Conservation (phyloP, 345 rosid genomes). For the Brassica rapa region DNA sequence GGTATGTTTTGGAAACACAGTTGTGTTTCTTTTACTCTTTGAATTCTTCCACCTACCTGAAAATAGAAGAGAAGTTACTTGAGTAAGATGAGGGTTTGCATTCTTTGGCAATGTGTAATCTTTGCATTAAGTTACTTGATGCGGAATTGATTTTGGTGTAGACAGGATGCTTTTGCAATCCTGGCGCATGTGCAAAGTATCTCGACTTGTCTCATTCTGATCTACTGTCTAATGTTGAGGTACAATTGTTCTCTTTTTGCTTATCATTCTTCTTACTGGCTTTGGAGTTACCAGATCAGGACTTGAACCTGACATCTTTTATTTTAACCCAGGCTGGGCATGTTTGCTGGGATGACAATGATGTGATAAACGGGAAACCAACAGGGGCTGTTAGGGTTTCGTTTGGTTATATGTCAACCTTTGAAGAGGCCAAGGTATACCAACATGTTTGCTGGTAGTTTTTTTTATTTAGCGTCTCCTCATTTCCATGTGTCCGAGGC, state of each 20-base stretch:
- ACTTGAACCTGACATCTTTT: slow-evolving; percentile 16
- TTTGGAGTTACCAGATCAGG: slow-evolving; percentile 9
- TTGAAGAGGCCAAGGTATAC: slow-evolving; percentile 92
- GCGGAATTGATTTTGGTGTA: slow-evolving; percentile 49
- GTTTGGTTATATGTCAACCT: slow-evolving; percentile 95
- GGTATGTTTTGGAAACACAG: slow-evolving; percentile 54
- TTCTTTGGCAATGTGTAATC: slow-evolving; percentile 3
- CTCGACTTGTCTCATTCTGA: slow-evolving; percentile 83
- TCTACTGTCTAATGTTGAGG: slow-evolving; percentile 87
- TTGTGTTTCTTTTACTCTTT: background rate
- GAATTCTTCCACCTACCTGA: no score
- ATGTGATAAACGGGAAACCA: slow-evolving; percentile 78
- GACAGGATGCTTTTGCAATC: slow-evolving; percentile 99
- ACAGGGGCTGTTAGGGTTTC: slow-evolving; percentile 94
- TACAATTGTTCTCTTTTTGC: slow-evolving; percentile 26
- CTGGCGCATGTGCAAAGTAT: slow-evolving; percentile 97
- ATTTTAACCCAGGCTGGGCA: slow-evolving; percentile 75
- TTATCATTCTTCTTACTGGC: slow-evolving; percentile 2
- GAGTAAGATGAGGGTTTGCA: slow-evolving; percentile 17
- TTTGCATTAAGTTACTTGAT: slow-evolving; percentile 14
- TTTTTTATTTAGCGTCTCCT: background rate
- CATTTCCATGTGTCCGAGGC: background rate
- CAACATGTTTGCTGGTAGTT: no score
- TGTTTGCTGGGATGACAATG: slow-evolving; percentile 96
- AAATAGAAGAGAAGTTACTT: background rate